phyloP scores from a whole-genome alignment of 1,284 basidiomycete species.

The Cutaneotrichosporon sp. region DNA sequence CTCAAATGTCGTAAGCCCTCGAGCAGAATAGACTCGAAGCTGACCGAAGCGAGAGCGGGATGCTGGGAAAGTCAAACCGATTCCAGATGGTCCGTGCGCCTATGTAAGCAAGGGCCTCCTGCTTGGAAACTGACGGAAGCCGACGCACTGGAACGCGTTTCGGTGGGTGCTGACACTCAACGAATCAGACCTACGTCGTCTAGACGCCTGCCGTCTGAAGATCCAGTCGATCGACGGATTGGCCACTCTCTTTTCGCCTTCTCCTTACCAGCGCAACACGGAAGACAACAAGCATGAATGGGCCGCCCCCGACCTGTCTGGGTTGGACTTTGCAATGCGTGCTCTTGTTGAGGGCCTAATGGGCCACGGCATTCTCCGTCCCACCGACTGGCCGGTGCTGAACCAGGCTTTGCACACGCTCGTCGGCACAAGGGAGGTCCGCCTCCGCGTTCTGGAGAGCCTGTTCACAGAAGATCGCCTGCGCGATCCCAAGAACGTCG shows the following conservation, averaged over 20 bases:
- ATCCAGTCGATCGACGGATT: neutral
- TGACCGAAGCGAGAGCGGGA: constrained; percentile 29
- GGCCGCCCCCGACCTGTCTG: constrained; percentile 22
- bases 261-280: neutral
- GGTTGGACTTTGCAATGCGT: constrained; percentile 30
- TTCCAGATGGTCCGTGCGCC: constrained; percentile 33
- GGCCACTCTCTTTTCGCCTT: neutral
- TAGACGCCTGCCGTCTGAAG: constrained; percentile 21
- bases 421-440: constrained; percentile 20
- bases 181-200: constrained; percentile 5
- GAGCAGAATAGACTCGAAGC: neutral
- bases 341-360: constrained; percentile 45
- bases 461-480: constrained; percentile 43
- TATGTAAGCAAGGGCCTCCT: constrained; percentile 21
- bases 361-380: constrained; percentile 38
- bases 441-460: constrained; percentile 38
- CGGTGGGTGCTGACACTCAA: constrained; percentile 33
- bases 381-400: constrained; percentile 25
- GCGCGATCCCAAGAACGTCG: constrained; percentile 16
- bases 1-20: constrained; percentile 13
- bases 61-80: constrained; percentile 29
- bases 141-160: constrained; percentile 40
- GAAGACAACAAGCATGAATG: neutral
- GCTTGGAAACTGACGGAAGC: constrained; percentile 18
- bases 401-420: constrained; percentile 19